Base-by-base conservation (phyloP, 345 rosid species). In the Mangifera indica region DNA sequence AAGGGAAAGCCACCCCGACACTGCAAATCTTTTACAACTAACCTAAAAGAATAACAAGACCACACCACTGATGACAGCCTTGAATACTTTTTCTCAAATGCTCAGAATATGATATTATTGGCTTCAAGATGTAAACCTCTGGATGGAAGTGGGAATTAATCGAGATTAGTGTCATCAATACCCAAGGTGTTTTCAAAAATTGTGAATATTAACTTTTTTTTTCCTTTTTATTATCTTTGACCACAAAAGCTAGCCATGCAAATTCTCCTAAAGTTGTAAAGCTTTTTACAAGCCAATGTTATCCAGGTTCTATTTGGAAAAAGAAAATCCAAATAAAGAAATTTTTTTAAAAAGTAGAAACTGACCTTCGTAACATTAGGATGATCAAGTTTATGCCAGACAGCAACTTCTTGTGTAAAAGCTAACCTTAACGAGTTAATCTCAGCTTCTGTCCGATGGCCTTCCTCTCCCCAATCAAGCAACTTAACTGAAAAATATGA, bases 381-480 rank as follows among this genome's bases (percentile, higher is more conserved):
- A 81, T 95, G 98, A 71, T 95, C 87, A 61, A 95, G 91, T 78
- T 91, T 95, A 83, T 93, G 99, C 99, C 99, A 95, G 60, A 95
- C 99, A 56, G 92, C 90, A 82, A 95, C 98, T 83, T 95, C 99
- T 80, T 95, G 98, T 9, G 86, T 69, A 78, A 95, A 95, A 67
- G 89, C 92, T n/a, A 96, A 80, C 79, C 98, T 88, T 60, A 95
- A 72, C 0, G 96, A 79, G 24, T 89, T 81, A 37, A 93, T 84
- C 86, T 92, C 98, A 72, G 97, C 96, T 44, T 95, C 99, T 26
- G 93, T 86, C 78, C 98, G 88, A 45, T 92, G 98, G 57, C 98
- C 98, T 72, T 92, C 99, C 85, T 95, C 99, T 71, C 99, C 99
- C 99, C 99, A 95, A 84, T 95, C 99, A 74, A 95, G 98, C 72